A percentile compares a stretch with the other conserved stretches of the same genome.
These are phyloP conservation scores for Halteria grandinella DNA, from an alignment of 73 alveolate species.

Conservation along the genomic window DNA sequence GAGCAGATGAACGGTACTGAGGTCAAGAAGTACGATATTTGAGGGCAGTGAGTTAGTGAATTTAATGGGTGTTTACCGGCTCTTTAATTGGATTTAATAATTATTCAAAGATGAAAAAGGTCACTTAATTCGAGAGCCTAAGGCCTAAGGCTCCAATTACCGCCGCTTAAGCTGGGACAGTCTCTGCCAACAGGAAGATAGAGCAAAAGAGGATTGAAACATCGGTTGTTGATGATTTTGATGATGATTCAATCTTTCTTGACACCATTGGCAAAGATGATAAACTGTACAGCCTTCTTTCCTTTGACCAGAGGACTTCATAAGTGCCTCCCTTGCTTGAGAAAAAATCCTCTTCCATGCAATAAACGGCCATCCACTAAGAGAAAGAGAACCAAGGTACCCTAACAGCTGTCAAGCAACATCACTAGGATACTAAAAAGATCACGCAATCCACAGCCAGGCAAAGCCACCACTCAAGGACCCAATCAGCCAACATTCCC, in stretches of 20 bases:
- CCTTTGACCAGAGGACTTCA: too few relatives aligned
- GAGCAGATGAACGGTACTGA: conserved; percentile 76
- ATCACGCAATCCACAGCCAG: too few relatives aligned
- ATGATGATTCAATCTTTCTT: background rate
- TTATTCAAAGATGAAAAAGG: conserved; percentile 23
- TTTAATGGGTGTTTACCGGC: too few relatives aligned
- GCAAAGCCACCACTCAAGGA: background rate
- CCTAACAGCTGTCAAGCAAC: too few relatives aligned
- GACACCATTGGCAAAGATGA: too few relatives aligned
- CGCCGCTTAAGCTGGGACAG: too few relatives aligned
- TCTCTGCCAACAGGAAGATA: conserved; percentile 2
- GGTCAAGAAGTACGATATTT: conserved; percentile 44
- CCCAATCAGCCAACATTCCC: conserved; percentile 13
- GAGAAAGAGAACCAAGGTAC: too few relatives aligned
- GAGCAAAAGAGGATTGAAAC: conserved; percentile 32
- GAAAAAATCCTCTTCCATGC: too few relatives aligned
- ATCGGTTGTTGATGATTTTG: conserved; percentile 5
- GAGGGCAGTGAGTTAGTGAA: background rate
- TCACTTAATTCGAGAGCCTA: conserved; percentile 4
- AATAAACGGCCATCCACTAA: too few relatives aligned
- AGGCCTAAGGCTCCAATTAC: conserved; percentile 1
- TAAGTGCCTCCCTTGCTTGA: too few relatives aligned
- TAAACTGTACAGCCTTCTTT: too few relatives aligned
- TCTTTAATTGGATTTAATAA: background rate
- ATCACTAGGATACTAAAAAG: too few relatives aligned